Percentiles rank a stretch among this genome's conserved stretches.
Evolutionary conservation across 1,284 basidiomycete species (phyloP).

Genomic region (Sanguinoderma infundibulare): DNA sequence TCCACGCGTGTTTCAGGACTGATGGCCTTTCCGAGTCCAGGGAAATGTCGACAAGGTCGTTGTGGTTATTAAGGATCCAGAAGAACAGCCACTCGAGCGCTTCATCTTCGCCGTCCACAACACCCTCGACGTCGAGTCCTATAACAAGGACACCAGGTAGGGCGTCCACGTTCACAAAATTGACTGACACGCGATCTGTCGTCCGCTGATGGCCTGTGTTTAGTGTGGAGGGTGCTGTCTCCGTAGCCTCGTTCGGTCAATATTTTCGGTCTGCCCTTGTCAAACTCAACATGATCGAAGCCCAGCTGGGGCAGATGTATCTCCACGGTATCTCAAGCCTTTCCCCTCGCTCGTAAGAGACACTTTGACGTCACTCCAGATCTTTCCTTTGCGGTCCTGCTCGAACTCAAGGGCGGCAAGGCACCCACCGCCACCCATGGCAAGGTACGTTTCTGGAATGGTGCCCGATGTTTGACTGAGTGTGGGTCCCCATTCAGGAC

Average conservation of each 20-base stretch:
- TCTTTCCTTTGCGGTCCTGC: conserved; percentile 79
- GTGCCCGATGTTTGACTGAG: neutral
- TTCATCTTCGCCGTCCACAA: conserved; percentile 81
- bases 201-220: neutral
- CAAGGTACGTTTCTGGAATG: conserved; percentile 40
- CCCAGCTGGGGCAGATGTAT: conserved; percentile 68
- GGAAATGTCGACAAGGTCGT: conserved; percentile 77
- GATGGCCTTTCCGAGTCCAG: conserved; percentile 44
- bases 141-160: conserved; percentile 70
- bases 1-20: conserved; percentile 12
- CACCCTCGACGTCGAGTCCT: conserved; percentile 71
- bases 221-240: conserved; percentile 75
- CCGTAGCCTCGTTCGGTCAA: conserved; percentile 65
- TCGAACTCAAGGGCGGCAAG: conserved; percentile 79
- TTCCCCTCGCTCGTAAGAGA: neutral
- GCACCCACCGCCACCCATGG: conserved; percentile 57
- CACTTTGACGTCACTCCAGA: conserved; percentile 41
- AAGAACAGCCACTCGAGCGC: conserved; percentile 77
- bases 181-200: too few relatives aligned
- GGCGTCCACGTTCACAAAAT: too few relatives aligned
- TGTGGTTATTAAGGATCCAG: conserved; percentile 79
- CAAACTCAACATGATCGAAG: conserved; percentile 83
- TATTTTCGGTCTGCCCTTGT: conserved; percentile 87
- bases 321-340: conserved; percentile 44
- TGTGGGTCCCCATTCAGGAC: conserved; percentile 42